These are phyloP conservation scores for Clarireedia monteithiana DNA, from an alignment of 2,329 filamentous ascomycete genomes.

Conservation along the genomic window DNA sequence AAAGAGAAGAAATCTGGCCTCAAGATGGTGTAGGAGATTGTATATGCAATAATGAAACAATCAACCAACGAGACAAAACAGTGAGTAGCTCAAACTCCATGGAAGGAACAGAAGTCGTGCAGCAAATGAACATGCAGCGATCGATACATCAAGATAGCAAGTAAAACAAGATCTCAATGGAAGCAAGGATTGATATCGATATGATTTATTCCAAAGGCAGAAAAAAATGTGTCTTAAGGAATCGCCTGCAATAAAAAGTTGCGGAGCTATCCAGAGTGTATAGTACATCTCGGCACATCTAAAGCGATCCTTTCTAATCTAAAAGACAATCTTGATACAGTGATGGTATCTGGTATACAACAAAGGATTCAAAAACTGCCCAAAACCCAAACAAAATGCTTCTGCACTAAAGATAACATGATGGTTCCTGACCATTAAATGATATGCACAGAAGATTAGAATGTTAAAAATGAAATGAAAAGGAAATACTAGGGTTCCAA, in stretches of 20 bases:
- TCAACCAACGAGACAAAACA: too few relatives aligned
- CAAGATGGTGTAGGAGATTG: constrained; percentile 13
- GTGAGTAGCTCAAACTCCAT: too few relatives aligned
- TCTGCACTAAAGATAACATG: constrained; percentile 3
- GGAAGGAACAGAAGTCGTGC: too few relatives aligned
- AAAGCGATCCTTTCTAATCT: neutral
- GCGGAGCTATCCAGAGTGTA: neutral
- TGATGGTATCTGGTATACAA: constrained; percentile 6
- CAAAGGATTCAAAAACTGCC: neutral
- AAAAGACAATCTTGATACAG: constrained; percentile 3
- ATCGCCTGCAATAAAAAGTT: too few relatives aligned
- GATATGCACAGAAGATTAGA: constrained; percentile 3
- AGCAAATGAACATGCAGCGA: neutral
- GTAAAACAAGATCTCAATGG: neutral
- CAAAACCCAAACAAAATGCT: neutral
- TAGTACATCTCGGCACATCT: constrained; percentile 1
- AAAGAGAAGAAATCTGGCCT: constrained; percentile 19
- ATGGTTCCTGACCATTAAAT: constrained; percentile 7
- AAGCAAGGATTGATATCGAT: neutral
- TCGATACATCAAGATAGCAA: neutral
- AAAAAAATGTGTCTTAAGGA: neutral
- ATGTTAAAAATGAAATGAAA: neutral
- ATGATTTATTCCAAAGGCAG: neutral
- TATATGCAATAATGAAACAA: too few relatives aligned
- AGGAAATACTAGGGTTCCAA: neutral